phyloP scores from a whole-genome alignment of 1,139 yeast species.

The Saccharomycopsis phalli region DNA sequence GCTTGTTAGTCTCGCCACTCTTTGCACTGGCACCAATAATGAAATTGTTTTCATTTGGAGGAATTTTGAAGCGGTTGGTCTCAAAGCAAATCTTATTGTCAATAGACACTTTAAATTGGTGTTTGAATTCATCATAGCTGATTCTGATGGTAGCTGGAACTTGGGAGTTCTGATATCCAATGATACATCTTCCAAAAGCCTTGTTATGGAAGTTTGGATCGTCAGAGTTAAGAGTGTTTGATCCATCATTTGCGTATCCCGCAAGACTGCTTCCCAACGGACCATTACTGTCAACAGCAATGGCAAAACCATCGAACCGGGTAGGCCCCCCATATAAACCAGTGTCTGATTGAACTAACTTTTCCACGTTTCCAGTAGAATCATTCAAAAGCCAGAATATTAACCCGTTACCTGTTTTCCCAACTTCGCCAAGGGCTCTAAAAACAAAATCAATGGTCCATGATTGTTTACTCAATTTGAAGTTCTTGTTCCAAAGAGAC shows the following conservation, averaged over 20 bases:
- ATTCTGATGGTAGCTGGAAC: slow-evolving; percentile 63
- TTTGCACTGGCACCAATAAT: slow-evolving; percentile 48
- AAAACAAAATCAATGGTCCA: slow-evolving; percentile 57
- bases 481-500: slow-evolving; percentile 40
- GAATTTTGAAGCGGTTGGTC: slow-evolving; percentile 43
- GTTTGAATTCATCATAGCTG: slow-evolving; percentile 36
- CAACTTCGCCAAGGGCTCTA: slow-evolving; percentile 45
- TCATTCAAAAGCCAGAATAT: slow-evolving; percentile 42
- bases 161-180: slow-evolving; percentile 54
- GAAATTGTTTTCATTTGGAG: slow-evolving; percentile 29
- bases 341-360: slow-evolving; percentile 25
- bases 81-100: slow-evolving; percentile 66
- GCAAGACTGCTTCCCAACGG: slow-evolving; percentile 40
- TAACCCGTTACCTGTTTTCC: slow-evolving; percentile 40
- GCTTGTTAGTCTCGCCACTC: slow-evolving; percentile 24
- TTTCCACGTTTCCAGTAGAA: slow-evolving; percentile 24
- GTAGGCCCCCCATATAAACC: slow-evolving; percentile 40
- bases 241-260: slow-evolving; percentile 51
- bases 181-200: slow-evolving; percentile 47
- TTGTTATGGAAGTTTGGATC: slow-evolving; percentile 27
- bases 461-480: slow-evolving; percentile 30
- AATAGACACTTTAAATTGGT: slow-evolving; percentile 51
- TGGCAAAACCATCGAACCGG: slow-evolving; percentile 52
- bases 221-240: slow-evolving; percentile 27
- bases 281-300: slow-evolving; percentile 39